Conservation (phyloP, 2,329 filamentous ascomycete species). For the Parastagonospora nodorum region DNA sequence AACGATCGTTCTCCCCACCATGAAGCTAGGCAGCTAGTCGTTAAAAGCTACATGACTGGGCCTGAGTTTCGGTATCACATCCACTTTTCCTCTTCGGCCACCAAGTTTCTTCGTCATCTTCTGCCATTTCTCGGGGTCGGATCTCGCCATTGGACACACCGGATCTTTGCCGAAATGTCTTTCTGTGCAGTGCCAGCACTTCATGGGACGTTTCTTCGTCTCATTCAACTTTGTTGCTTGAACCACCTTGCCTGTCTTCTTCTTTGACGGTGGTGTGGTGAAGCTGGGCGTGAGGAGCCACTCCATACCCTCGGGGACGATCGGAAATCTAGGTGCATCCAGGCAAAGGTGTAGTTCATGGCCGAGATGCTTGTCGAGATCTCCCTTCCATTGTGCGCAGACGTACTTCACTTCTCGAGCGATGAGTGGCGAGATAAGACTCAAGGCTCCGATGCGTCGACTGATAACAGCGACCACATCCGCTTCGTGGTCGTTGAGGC, state of each 20-base stretch:
- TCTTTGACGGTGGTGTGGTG: not conserved
- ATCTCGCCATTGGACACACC: conserved; percentile 8
- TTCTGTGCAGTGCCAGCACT: conserved; percentile 20
- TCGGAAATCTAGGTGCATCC: not conserved
- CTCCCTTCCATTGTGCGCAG: conserved; percentile 4
- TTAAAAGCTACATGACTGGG: too few species aligned
- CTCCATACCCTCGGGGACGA: not conserved
- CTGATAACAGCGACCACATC: conserved; percentile 4
- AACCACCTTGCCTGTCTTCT: not conserved
- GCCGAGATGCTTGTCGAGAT: not conserved
- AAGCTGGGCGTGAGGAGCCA: not conserved
- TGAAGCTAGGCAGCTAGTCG: too few species aligned
- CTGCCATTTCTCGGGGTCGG: not conserved
- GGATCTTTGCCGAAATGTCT: conserved; percentile 11
- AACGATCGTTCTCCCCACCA: too few species aligned
- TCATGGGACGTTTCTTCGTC: conserved; percentile 3
- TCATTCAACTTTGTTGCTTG: not conserved
- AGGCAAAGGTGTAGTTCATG: not conserved
- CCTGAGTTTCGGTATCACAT: not conserved
- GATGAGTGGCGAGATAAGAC: conserved; percentile 9
- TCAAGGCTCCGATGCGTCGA: conserved; percentile 4
- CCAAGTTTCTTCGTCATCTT: conserved; percentile 1
- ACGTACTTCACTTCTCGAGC: conserved; percentile 18
- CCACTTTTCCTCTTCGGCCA: not conserved
- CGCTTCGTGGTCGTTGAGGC: not conserved